A percentile compares a stretch with the other conserved stretches of the same genome.
Evolutionary conservation across 129 eudicot genomes (phyloP).

Genomic region (Centella asiatica): DNA sequence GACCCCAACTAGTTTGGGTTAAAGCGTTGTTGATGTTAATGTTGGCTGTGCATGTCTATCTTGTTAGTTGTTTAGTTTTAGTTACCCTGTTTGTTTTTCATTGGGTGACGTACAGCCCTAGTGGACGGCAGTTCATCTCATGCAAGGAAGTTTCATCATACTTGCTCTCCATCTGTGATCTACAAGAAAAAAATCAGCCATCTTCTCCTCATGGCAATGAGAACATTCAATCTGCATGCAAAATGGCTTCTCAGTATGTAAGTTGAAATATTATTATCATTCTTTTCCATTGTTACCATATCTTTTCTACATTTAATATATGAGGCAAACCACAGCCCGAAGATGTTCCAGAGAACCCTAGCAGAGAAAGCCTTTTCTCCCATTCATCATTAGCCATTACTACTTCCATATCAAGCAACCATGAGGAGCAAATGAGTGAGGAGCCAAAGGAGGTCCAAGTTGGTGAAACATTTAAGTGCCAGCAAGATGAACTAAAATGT

Average conservation of each 20-base stretch:
- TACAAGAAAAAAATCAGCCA: slow-evolving; percentile 30
- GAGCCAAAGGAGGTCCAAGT: slow-evolving; percentile 21
- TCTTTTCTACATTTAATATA: slow-evolving; percentile 3
- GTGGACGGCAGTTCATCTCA: slow-evolving; percentile 68
- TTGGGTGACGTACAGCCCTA: slow-evolving; percentile 62
- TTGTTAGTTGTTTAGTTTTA: slow-evolving; percentile 12
- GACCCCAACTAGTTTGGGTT: too few relatives aligned
- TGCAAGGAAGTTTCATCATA: slow-evolving; percentile 76
- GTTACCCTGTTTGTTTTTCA: background rate
- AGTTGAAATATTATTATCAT: slow-evolving; percentile 20
- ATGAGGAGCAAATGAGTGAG: slow-evolving; percentile 21
- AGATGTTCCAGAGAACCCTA: slow-evolving; percentile 16
- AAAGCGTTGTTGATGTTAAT: too few relatives aligned
- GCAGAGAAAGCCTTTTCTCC: slow-evolving; percentile 11
- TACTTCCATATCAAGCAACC: slow-evolving; percentile 17
- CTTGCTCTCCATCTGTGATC: slow-evolving; percentile 55
- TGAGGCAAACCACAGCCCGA: slow-evolving; percentile 26
- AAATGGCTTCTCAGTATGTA: slow-evolving; percentile 39
- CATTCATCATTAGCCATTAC: slow-evolving; percentile 22
- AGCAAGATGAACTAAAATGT: slow-evolving; percentile 13
- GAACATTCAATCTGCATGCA: slow-evolving; percentile 14
- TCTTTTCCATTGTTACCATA: background rate
- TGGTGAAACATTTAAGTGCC: slow-evolving; percentile 37
- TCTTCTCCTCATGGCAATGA: slow-evolving; percentile 14
- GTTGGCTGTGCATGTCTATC: background rate